Conservation (phyloP, 2,329 filamentous ascomycete species). For the Colletotrichum paranaense region DNA sequence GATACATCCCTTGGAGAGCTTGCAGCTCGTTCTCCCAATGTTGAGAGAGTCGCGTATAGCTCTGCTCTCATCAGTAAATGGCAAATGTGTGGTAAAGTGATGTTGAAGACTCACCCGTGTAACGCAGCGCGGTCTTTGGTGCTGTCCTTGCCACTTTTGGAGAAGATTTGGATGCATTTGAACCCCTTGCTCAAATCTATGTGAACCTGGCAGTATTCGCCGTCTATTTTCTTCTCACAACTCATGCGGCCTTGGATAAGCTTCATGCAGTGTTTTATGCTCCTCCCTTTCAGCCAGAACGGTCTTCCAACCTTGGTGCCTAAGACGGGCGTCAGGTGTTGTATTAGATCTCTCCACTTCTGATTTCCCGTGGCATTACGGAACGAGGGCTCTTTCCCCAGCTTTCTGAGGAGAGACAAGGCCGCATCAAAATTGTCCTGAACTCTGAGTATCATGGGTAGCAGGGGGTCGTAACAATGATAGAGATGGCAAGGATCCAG, state of each 20-base stretch:
- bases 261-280: slow-evolving; percentile 79
- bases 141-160: slow-evolving; percentile 92
- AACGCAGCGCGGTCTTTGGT: slow-evolving; percentile 75
- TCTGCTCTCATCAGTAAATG: slow-evolving; percentile 43
- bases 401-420: slow-evolving; percentile 61
- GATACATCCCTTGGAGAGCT: slow-evolving; percentile 75
- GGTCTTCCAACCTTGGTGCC: slow-evolving; percentile 75
- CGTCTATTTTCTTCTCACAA: slow-evolving; percentile 86
- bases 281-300: slow-evolving; percentile 73
- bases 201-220: slow-evolving; percentile 92
- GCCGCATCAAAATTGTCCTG: slow-evolving; percentile 75
- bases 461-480: slow-evolving; percentile 72
- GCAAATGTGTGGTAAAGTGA: background rate
- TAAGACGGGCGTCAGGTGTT: slow-evolving; percentile 62
- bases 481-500: slow-evolving; percentile 69
- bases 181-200: slow-evolving; percentile 70
- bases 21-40: slow-evolving; percentile 68
- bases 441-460: slow-evolving; percentile 77
- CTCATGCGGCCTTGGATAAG: slow-evolving; percentile 74
- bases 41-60: slow-evolving; percentile 73
- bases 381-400: slow-evolving; percentile 39
- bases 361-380: slow-evolving; percentile 38
- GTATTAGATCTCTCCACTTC: slow-evolving; percentile 37
- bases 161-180: slow-evolving; percentile 81
- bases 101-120: slow-evolving; percentile 57